Percentiles rank a stretch among this genome's conserved stretches.
Conservation (phyloP, 2,329 filamentous ascomycete genomes). For the Cephalotrichum gorgonifer region DNA sequence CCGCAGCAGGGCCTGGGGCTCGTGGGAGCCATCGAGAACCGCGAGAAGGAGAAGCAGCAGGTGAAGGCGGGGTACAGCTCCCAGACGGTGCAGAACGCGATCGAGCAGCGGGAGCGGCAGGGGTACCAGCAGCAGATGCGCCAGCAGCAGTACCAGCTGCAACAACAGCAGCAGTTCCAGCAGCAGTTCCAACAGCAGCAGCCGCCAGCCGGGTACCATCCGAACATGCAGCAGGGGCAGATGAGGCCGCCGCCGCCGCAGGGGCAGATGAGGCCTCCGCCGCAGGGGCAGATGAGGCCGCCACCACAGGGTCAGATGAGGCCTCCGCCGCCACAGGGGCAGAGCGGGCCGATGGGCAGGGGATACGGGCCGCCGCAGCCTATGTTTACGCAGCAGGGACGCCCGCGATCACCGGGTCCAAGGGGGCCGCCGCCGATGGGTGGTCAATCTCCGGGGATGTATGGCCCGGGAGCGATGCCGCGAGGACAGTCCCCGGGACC, state of each 20-base stretch:
- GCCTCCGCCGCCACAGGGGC: neutral
- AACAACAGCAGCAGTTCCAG: slow-evolving; percentile 9
- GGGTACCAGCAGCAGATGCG: slow-evolving; percentile 22
- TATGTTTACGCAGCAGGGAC: neutral
- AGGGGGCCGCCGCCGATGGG: neutral
- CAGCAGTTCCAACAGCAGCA: neutral
- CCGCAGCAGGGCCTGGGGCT: slow-evolving; percentile 48
- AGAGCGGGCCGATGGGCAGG: neutral
- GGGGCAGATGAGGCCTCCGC: neutral
- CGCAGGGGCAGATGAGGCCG: neutral
- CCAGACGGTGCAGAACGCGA: slow-evolving; percentile 63
- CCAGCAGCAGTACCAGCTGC: slow-evolving; percentile 20
- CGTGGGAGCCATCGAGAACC: slow-evolving; percentile 67
- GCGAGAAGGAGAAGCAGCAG: slow-evolving; percentile 67
- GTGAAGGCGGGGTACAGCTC: slow-evolving; percentile 60
- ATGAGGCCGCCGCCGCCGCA: neutral
- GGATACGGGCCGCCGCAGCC: neutral
- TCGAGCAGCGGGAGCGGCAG: slow-evolving; percentile 55
- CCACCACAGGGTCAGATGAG: neutral
- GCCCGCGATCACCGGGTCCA: neutral
- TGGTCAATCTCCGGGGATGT: neutral
- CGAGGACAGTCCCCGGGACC: no score
- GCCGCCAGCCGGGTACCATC: neutral
- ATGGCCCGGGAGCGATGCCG: neutral
- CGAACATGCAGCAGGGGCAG: slow-evolving; percentile 1